A percentile compares a stretch with the other conserved stretches of the same genome.
These are phyloP conservation scores for Pseudogymnoascus sp. DNA, from an alignment of 2,329 filamentous ascomycete species.

Conservation along the genomic window DNA sequence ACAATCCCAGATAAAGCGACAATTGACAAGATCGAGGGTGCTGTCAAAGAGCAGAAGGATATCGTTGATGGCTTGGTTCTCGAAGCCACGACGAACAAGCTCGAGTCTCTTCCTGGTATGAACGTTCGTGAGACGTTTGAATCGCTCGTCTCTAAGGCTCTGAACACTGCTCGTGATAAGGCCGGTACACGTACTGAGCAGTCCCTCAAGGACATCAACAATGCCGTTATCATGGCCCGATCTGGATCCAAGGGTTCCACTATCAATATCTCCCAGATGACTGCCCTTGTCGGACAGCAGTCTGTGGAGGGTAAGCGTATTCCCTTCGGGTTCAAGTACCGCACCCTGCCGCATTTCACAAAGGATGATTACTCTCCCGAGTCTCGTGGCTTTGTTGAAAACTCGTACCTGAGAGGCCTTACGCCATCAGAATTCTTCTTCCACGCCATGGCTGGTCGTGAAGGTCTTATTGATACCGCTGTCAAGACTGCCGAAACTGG, in stretches of 20 bases:
- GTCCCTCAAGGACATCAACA: slow-evolving; percentile 91
- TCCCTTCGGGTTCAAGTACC: slow-evolving; percentile 98
- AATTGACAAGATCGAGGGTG: slow-evolving; percentile 74
- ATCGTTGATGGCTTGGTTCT: slow-evolving; percentile 71
- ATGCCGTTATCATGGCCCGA: slow-evolving; percentile 90
- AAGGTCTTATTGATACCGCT: slow-evolving; percentile 98
- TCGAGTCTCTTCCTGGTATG: slow-evolving; percentile 96
- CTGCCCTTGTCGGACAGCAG: slow-evolving; percentile 93
- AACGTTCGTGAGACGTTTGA: slow-evolving; percentile 98
- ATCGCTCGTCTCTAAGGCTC: slow-evolving; percentile 86
- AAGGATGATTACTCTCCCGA: slow-evolving; percentile 99
- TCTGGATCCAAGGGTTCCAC: slow-evolving; percentile 98
- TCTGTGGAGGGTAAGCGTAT: slow-evolving; percentile 98
- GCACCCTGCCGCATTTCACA: slow-evolving; percentile 93
- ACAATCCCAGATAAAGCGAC: slow-evolving; percentile 86
- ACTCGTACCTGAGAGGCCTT: slow-evolving; percentile 92
- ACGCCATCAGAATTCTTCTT: slow-evolving; percentile 98
- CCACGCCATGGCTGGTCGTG: slow-evolving; percentile 99
- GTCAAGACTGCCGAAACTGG: slow-evolving; percentile 99
- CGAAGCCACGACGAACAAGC: slow-evolving; percentile 73
- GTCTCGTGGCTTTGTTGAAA: slow-evolving; percentile 95
- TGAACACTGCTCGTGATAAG: slow-evolving; percentile 94
- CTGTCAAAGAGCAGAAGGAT: slow-evolving; percentile 73
- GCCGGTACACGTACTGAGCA: slow-evolving; percentile 89
- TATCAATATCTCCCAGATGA: slow-evolving; percentile 99